phyloP scores from a whole-genome alignment of 257 asterid species.

The Solanum piurae region DNA sequence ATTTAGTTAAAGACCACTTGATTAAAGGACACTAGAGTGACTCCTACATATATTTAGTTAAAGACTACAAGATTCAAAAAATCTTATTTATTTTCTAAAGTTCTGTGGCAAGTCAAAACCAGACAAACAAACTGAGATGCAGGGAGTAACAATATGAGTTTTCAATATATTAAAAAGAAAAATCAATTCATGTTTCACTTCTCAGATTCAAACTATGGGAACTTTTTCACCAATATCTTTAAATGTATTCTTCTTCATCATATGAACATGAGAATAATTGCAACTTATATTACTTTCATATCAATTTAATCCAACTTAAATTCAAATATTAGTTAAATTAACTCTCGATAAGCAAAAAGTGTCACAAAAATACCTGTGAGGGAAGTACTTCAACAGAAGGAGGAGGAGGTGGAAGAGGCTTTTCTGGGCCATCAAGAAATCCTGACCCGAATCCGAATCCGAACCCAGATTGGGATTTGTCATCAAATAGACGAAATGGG shows the following conservation, averaged over 20 bases:
- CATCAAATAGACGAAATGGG: constrained; percentile 48
- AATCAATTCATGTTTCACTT: too few species aligned
- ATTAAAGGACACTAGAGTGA: too few species aligned
- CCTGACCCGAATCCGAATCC: constrained; percentile 45
- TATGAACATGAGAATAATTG: not conserved
- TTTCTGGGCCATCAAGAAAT: constrained; percentile 40
- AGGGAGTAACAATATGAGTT: not conserved
- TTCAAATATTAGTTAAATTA: not conserved
- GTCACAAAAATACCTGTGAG: constrained; percentile 38
- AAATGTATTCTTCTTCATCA: not conserved
- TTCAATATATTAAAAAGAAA: too few species aligned
- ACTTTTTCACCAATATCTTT: too few species aligned
- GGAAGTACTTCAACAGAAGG: constrained; percentile 63
- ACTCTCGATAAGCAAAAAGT: not conserved
- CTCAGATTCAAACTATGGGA: too few species aligned
- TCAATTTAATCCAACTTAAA: not conserved
- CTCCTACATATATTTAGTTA: too few species aligned
- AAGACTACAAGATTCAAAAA: too few species aligned
- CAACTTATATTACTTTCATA: not conserved
- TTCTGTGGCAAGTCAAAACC: fast-evolving
- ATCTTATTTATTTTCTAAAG: too few species aligned
- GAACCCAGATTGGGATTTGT: constrained; percentile 34
- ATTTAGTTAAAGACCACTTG: too few species aligned
- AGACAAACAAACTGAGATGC: too few species aligned
- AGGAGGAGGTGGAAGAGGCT: constrained; percentile 57